phyloP scores from a whole-genome alignment of 768 basidiomycete genomes.

The Amanita molliuscula region DNA sequence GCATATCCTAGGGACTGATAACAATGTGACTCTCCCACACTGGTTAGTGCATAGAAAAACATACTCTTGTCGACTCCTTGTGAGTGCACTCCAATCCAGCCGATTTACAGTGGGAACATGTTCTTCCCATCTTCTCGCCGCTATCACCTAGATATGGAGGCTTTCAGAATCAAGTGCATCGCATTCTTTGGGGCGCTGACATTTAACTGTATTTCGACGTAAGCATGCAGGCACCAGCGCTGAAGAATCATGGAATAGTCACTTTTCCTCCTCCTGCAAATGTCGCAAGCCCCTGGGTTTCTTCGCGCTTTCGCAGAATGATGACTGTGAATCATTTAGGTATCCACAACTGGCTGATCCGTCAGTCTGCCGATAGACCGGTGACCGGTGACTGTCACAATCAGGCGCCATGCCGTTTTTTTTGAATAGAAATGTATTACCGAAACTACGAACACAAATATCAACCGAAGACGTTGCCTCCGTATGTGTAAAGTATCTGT shows the following conservation, averaged over 20 bases:
- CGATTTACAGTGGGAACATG: conserved; percentile 54
- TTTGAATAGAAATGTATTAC: too few relatives aligned
- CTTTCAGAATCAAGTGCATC: background rate
- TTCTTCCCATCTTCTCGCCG: conserved; percentile 49
- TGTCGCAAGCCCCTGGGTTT: conserved; percentile 61
- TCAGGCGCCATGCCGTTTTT: too few relatives aligned
- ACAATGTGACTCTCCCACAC: background rate
- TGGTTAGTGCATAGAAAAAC: conserved; percentile 11
- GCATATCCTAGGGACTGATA: conserved; percentile 46
- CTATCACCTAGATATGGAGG: conserved; percentile 46
- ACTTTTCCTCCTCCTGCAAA: conserved; percentile 70
- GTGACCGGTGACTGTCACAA: too few relatives aligned
- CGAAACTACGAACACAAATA: too few relatives aligned
- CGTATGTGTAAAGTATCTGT: too few relatives aligned
- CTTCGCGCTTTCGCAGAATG: conserved; percentile 38
- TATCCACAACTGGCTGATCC: too few relatives aligned
- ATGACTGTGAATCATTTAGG: background rate
- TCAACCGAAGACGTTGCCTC: too few relatives aligned
- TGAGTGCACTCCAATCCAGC: conserved; percentile 56
- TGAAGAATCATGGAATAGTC: conserved; percentile 9
- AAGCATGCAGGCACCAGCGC: background rate
- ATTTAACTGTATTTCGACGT: conserved; percentile 7
- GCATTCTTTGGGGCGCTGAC: conserved; percentile 14
- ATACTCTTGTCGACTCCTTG: conserved; percentile 57
- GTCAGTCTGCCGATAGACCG: too few relatives aligned